A percentile compares a stretch with the other conserved stretches of the same genome.
Evolutionary conservation across 192 early-diverging fungal species (phyloP).

Genomic region (Lunasporangiospora selenospora): DNA sequence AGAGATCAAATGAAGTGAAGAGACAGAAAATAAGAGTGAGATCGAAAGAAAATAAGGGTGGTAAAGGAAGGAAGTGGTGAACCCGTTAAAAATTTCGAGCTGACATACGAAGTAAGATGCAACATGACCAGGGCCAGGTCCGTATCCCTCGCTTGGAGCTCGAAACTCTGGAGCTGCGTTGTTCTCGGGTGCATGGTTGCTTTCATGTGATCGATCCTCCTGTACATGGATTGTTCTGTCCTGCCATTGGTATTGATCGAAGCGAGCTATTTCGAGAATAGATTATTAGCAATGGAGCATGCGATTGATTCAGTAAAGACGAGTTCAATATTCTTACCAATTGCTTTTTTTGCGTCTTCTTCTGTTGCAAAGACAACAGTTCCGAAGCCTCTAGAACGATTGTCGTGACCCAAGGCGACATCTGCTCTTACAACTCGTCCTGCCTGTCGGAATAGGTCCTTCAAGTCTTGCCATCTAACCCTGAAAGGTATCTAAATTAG

Average conservation of each 20-base stretch:
- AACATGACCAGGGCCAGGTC: slow-evolving; percentile 1
- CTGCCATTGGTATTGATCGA: slow-evolving; percentile 74
- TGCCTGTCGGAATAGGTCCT: slow-evolving; percentile 72
- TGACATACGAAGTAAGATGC: slow-evolving; percentile 22
- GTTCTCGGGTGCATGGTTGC: no score
- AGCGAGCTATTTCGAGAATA: slow-evolving; percentile 47
- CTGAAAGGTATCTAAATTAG: slow-evolving; percentile 66
- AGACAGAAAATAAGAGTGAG: no score
- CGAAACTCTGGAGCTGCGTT: no score
- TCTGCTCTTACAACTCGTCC: slow-evolving; percentile 73
- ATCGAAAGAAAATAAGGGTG: no score
- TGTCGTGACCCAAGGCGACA: slow-evolving; percentile 59
- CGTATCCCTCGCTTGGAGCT: slow-evolving; percentile 1
- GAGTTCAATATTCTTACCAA: slow-evolving; percentile 48
- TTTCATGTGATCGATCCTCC: slow-evolving; percentile 70
- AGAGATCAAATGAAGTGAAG: not conserved
- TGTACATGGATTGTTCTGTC: slow-evolving; percentile 77
- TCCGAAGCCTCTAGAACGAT: slow-evolving; percentile 75
- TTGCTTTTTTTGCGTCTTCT: slow-evolving; percentile 74
- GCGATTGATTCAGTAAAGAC: not conserved
- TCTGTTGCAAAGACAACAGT: slow-evolving; percentile 70
- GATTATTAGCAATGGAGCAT: not conserved
- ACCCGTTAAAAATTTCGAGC: no score
- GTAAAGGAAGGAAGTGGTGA: no score
- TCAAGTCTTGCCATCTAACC: slow-evolving; percentile 80